Conservation (phyloP, 352 stramenopile genomes). For the Phytophthora chlamydospora region DNA sequence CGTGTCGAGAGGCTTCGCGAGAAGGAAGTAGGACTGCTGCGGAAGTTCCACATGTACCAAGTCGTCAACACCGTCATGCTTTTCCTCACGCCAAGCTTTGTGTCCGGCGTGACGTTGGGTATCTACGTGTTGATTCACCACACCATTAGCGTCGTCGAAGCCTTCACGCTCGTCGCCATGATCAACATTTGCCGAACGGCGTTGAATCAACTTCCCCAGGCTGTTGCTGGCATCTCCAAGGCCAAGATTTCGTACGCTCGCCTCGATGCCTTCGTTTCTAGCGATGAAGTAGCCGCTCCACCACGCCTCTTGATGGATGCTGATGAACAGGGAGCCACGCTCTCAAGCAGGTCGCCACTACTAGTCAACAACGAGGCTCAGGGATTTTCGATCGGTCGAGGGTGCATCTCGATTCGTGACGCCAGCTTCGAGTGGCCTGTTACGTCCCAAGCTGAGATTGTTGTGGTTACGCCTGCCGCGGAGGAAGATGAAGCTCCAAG, state of each 20-base stretch:
- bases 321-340: not conserved
- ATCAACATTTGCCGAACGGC: conserved; percentile 37
- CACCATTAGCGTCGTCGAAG: conserved; percentile 33
- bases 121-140: conserved; percentile 34
- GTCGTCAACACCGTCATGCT: conserved; percentile 50
- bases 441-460: conserved; percentile 14
- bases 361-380: not conserved
- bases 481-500: not conserved
- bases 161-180: conserved; percentile 42
- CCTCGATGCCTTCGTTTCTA: conserved; percentile 36
- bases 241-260: conserved; percentile 37
- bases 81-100: conserved; percentile 42
- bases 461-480: conserved; percentile 22
- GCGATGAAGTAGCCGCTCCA: conserved; percentile 19
- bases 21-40: conserved; percentile 46
- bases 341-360: conserved; percentile 8
- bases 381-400: not conserved
- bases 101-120: conserved; percentile 30
- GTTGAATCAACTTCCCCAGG: conserved; percentile 32
- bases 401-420: conserved; percentile 28
- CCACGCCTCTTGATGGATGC: not conserved
- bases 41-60: conserved; percentile 44
- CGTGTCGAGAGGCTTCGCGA: conserved; percentile 50
- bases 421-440: conserved; percentile 39
- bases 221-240: conserved; percentile 31